Conservation (phyloP, 1,284 basidiomycete genomes). For the Cryptococcus sp. region DNA sequence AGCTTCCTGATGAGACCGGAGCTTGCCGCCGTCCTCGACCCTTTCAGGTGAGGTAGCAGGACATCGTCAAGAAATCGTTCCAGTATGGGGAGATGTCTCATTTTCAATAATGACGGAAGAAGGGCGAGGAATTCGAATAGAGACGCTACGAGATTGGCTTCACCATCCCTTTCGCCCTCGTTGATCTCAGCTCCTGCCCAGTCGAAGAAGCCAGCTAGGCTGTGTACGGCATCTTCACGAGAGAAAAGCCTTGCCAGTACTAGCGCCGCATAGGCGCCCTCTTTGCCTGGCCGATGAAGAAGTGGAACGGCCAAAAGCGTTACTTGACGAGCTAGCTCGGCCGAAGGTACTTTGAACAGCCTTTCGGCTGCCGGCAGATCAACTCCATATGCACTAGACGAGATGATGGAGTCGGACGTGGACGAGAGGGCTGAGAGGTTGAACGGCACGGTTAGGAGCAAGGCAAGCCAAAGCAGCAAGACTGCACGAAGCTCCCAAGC, state of each 20-base stretch:
- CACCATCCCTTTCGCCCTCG: conserved; percentile 41
- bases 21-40: conserved; percentile 38
- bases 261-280: conserved; percentile 48
- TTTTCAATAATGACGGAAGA: conserved; percentile 38
- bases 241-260: conserved; percentile 49
- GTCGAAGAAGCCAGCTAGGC: conserved; percentile 38
- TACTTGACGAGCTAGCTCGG: conserved; percentile 63
- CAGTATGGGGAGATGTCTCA: conserved; percentile 39
- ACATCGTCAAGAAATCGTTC: conserved; percentile 29
- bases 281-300: conserved; percentile 46
- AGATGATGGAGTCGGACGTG: conserved; percentile 38
- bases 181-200: conserved; percentile 38
- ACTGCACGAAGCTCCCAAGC: conserved; percentile 83
- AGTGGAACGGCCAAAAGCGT: conserved; percentile 38
- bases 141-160: conserved; percentile 38
- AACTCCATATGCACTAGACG: conserved; percentile 58
- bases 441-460: conserved; percentile 94
- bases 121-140: conserved; percentile 43
- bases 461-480: conserved; percentile 85
- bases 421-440: conserved; percentile 71
- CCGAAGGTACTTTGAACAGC: conserved; percentile 64
- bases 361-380: conserved; percentile 66
- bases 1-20: conserved; percentile 49
- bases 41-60: conserved; percentile 43
- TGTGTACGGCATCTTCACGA: conserved; percentile 41